Percentiles rank a stretch among this genome's conserved stretches.
Conservation (phyloP, 1,284 basidiomycete species). For the Fomes fomentarius region DNA sequence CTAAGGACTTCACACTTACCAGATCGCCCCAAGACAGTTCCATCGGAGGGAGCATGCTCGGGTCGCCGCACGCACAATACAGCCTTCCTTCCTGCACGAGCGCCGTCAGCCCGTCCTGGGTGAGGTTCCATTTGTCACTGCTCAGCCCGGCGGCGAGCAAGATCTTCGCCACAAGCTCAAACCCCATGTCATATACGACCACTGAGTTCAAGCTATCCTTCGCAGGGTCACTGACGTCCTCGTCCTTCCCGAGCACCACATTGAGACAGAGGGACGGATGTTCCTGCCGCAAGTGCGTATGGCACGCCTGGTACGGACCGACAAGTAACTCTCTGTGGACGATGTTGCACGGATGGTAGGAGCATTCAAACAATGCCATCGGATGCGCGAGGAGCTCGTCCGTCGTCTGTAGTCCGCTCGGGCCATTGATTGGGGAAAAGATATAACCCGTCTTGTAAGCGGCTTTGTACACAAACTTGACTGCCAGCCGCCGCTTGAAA, state of each 20-base stretch:
- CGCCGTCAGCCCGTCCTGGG: background rate
- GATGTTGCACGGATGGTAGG: no score
- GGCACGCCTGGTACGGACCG: no score
- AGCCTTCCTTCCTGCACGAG: background rate
- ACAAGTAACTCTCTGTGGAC: no score
- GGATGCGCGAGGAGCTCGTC: no score
- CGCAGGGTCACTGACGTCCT: background rate
- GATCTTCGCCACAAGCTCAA: background rate
- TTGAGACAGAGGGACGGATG: no score
- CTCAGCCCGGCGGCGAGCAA: background rate
- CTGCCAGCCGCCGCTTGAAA: background rate
- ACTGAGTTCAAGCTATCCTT: no score
- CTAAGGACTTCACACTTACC: background rate
- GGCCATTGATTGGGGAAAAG: background rate
- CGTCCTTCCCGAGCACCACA: no score
- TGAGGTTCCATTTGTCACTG: background rate
- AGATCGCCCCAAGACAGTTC: constrained; percentile 1
- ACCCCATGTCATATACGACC: no score
- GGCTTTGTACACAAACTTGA: background rate
- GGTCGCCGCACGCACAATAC: constrained; percentile 8
- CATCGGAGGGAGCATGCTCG: background rate
- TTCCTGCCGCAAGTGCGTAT: no score
- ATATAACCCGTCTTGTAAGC: background rate
- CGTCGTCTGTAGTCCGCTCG: no score
- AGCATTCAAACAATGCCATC: no score